These are phyloP conservation scores for Auricularia cornea DNA, from an alignment of 768 basidiomycete species.

Conservation along the genomic window DNA sequence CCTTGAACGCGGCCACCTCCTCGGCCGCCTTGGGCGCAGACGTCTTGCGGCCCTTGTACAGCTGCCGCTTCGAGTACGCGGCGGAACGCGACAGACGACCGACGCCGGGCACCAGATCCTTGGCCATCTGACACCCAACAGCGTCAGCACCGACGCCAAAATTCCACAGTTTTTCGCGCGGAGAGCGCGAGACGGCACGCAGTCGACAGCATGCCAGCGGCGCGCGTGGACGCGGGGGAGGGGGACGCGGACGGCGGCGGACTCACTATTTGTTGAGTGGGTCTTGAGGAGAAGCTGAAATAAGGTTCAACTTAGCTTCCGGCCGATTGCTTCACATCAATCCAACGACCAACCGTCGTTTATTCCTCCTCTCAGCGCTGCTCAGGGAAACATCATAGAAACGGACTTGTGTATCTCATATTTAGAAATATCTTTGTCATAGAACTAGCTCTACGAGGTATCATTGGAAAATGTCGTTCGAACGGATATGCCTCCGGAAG, in stretches of 20 bases:
- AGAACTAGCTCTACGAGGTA: no score
- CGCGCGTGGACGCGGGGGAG: background rate
- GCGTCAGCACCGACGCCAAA: background rate
- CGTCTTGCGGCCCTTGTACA: constrained; percentile 82
- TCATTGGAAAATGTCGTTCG: no score
- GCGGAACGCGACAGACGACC: constrained; percentile 79
- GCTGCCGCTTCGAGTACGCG: constrained; percentile 70
- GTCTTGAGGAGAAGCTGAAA: background rate
- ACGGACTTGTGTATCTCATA: no score
- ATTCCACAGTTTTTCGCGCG: background rate
- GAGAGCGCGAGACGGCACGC: background rate
- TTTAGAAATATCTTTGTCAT: no score
- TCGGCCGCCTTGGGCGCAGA: constrained; percentile 54
- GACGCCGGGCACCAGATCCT: constrained; percentile 74
- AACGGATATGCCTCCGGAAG: no score
- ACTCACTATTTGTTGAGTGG: background rate
- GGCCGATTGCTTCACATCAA: no score
- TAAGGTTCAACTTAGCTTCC: background rate
- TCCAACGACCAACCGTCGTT: no score
- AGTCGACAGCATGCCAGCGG: background rate
- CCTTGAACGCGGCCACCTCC: constrained; percentile 53
- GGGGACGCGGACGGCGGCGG: background rate
- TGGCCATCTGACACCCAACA: constrained; percentile 55
- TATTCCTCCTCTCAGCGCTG: no score
- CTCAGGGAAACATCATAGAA: no score